These are phyloP conservation scores for Diaporthe citrichinensis DNA, from an alignment of 2,329 filamentous ascomycete genomes.

Conservation along the genomic window DNA sequence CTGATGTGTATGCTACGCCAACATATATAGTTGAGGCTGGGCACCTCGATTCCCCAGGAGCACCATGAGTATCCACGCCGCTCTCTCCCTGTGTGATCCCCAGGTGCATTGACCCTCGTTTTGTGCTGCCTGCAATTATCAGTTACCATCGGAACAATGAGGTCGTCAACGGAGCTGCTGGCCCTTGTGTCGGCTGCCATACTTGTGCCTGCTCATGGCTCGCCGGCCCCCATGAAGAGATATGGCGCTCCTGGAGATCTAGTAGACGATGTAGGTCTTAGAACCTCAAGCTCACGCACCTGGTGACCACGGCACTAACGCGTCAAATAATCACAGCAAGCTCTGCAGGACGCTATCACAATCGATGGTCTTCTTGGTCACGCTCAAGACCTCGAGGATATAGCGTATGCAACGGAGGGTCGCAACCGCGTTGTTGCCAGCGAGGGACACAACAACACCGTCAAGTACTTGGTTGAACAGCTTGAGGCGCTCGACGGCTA, in stretches of 20 bases:
- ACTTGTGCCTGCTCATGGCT: slow-evolving; percentile 19
- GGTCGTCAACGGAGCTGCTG: slow-evolving; percentile 8
- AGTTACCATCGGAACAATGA: neutral
- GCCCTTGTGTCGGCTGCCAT: slow-evolving; percentile 16
- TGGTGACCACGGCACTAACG: neutral
- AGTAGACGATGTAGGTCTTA: slow-evolving; percentile 17
- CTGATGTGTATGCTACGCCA: neutral
- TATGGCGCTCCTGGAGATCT: neutral
- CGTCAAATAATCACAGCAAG: neutral
- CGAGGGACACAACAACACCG: slow-evolving; percentile 61
- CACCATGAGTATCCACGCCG: neutral
- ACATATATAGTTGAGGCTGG: neutral
- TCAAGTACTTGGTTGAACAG: slow-evolving; percentile 60
- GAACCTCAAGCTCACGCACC: neutral
- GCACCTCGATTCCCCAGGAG: neutral
- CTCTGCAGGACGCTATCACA: slow-evolving; percentile 12
- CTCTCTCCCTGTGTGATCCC: neutral
- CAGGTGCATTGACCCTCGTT: neutral
- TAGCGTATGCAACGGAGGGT: slow-evolving; percentile 58
- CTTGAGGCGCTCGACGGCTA: slow-evolving; percentile 57
- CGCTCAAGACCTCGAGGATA: slow-evolving; percentile 60
- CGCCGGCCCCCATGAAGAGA: neutral
- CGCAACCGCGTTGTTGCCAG: slow-evolving; percentile 60
- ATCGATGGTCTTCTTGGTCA: slow-evolving; percentile 58
- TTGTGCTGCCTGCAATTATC: neutral